These are phyloP conservation scores for Hypoxylon sp. DNA, from an alignment of 2,329 filamentous ascomycete species.

Conservation along the genomic window DNA sequence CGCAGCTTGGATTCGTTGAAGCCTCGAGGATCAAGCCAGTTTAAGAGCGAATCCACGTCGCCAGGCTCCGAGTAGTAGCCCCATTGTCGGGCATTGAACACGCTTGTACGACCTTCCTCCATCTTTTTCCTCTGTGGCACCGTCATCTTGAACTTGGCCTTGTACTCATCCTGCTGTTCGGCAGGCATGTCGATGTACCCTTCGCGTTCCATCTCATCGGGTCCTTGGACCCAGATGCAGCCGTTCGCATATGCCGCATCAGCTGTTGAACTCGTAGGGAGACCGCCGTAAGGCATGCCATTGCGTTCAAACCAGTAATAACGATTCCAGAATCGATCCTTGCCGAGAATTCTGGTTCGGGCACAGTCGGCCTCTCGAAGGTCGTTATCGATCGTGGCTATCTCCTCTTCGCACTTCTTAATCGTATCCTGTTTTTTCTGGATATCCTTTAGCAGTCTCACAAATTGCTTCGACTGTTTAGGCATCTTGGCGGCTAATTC, in stretches of 20 bases:
- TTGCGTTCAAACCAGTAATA: conserved; percentile 99
- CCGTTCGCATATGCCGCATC: conserved; percentile 91
- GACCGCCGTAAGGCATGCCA: conserved; percentile 92
- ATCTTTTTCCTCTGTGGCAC: conserved; percentile 83
- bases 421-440: conserved; percentile 85
- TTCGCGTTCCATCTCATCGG: conserved; percentile 84
- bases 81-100: conserved; percentile 84
- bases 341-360: conserved; percentile 86
- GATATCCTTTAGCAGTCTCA: conserved; percentile 87
- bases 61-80: conserved; percentile 87
- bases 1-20: conserved; percentile 85
- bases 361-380: conserved; percentile 93
- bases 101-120: conserved; percentile 84
- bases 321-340: conserved; percentile 96
- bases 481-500: conserved; percentile 71
- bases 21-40: conserved; percentile 89
- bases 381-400: conserved; percentile 87
- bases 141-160: conserved; percentile 79
- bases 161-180: conserved; percentile 78
- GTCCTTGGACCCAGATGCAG: conserved; percentile 95
- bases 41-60: conserved; percentile 79
- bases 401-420: conserved; percentile 83
- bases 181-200: conserved; percentile 83
- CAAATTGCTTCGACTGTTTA: conserved; percentile 87
- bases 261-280: conserved; percentile 88